These are phyloP conservation scores for Calonectria fujianensis DNA, from an alignment of 2,329 filamentous ascomycete genomes.

Conservation along the genomic window DNA sequence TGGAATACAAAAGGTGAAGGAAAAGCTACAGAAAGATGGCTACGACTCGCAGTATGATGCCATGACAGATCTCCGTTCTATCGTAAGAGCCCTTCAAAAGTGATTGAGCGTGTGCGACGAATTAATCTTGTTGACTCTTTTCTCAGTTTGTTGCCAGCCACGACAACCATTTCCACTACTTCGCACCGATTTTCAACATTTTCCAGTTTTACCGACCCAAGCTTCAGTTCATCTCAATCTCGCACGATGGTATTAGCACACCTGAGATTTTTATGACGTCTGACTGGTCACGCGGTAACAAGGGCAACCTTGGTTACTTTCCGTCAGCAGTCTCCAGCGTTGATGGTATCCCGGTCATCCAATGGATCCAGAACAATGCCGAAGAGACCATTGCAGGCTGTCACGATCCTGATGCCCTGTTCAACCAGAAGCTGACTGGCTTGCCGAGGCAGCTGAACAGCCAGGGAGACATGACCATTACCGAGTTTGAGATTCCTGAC, in stretches of 20 bases:
- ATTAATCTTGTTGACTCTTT: background rate
- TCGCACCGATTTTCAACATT: slow-evolving; percentile 43
- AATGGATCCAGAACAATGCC: slow-evolving; percentile 52
- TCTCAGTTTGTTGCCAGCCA: slow-evolving; percentile 47
- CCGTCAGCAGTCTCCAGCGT: slow-evolving; percentile 49
- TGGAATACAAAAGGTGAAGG: slow-evolving; percentile 45
- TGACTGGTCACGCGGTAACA: slow-evolving; percentile 38
- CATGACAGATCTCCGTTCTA: slow-evolving; percentile 48
- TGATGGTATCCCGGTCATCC: slow-evolving; percentile 43
- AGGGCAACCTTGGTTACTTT: slow-evolving; percentile 42
- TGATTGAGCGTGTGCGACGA: too few relatives aligned
- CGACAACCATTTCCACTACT: slow-evolving; percentile 51
- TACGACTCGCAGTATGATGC: slow-evolving; percentile 52
- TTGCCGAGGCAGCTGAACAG: background rate
- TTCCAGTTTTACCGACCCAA: slow-evolving; percentile 43
- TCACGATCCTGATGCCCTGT: slow-evolving; percentile 31
- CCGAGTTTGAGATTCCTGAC: slow-evolving; percentile 29
- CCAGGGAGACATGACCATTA: background rate
- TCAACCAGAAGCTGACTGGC: background rate
- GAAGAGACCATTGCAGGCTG: slow-evolving; percentile 17
- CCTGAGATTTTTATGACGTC: slow-evolving; percentile 46
- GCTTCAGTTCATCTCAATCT: slow-evolving; percentile 44
- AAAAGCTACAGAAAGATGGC: slow-evolving; percentile 43
- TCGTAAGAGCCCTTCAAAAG: slow-evolving; percentile 40
- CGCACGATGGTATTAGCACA: slow-evolving; percentile 42